A percentile compares a stretch with the other conserved stretches of the same genome.
Conservation (phyloP, 345 rosid species). For the Abelmoschus esculentus region DNA sequence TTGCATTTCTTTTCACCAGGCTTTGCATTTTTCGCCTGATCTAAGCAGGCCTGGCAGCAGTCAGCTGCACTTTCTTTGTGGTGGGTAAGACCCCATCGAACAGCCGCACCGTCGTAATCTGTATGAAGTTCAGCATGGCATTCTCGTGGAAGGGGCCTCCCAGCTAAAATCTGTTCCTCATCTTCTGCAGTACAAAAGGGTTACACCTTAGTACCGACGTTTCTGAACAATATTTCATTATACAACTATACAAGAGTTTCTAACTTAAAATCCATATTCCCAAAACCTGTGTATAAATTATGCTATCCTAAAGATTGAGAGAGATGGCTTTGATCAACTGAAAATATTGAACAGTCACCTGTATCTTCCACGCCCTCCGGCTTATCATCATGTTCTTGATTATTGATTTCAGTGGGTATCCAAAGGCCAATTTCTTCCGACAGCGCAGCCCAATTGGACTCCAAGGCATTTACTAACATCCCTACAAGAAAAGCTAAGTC, state of each 20-base stretch:
- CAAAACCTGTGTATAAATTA: background rate
- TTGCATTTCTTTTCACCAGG: slow-evolving; percentile 89
- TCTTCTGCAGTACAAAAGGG: slow-evolving; percentile 40
- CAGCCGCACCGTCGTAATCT: slow-evolving; percentile 86
- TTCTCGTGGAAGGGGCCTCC: slow-evolving; percentile 71
- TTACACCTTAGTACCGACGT: slow-evolving; percentile 6
- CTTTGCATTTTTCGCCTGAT: slow-evolving; percentile 68
- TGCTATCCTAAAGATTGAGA: background rate
- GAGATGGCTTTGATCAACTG: background rate
- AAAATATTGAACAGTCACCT: slow-evolving; percentile 36
- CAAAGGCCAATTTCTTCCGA: slow-evolving; percentile 85
- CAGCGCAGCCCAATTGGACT: slow-evolving; percentile 65
- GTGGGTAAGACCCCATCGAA: slow-evolving; percentile 97
- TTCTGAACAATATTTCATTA: background rate
- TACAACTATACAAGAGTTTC: background rate
- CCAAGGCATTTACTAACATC: slow-evolving; percentile 62
- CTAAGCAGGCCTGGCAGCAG: slow-evolving; percentile 95
- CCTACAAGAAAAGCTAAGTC: slow-evolving; percentile 27
- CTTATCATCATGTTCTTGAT: slow-evolving; percentile 78
- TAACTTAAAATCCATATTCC: background rate
- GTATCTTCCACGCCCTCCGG: slow-evolving; percentile 65
- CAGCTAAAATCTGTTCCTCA: slow-evolving; percentile 55
- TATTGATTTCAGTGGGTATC: slow-evolving; percentile 61
- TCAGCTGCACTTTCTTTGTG: slow-evolving; percentile 98
- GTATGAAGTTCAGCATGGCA: slow-evolving; percentile 82